Evolutionary conservation across 305 asterid genomes (phyloP), one percentile per base, ranked within the genome.

Genomic region (Solanum aculeatissimum): DNA sequence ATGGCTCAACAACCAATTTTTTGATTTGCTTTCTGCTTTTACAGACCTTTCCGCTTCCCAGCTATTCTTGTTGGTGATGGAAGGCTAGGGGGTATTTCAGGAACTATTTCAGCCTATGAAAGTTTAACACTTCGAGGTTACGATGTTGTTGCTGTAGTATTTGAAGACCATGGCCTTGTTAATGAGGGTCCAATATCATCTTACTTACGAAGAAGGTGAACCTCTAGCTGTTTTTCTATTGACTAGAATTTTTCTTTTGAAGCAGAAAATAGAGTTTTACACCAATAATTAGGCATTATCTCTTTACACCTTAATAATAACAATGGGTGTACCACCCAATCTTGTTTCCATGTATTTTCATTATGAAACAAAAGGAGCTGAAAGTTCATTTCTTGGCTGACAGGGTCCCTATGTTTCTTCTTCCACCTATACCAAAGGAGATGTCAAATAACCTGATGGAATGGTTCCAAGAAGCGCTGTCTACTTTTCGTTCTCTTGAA

Each of bases 51-150:
- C 88, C 97, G 99, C 78, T 89, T 97, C 83, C 99, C 98, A 49
- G 97, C 94, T 57, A 87, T 97, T 91, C 94, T 97, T 84, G 99
- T 97, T 23, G 98, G 99, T 72, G 98, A 97, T 93, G 98, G 99
- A 83, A 89, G 92, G 65, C 87, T 95, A 89, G 99, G 99, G 88
- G 99, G 99, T 82, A 95, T 97, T 86, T 95, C 99, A 12, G 99
- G 95, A 88, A 97, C 99, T 45, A 95, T 97, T 87, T 97, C 99
- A 85, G 98, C 98, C 47, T 95, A 93, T 89, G 99, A 97, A 90
- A 93, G 94, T 83, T 84, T 95, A 83, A 94, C 86, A 90, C 92
- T 97, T 80, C 96, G 99, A 65, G 99, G 99, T 71, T 97, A 94
- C 69, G 98, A 97, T 84, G 92, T 95, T 87, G 95, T 92, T 87